Evolutionary conservation across 257 asterid species (phyloP).

Genomic region (Scutellaria baicalensis): DNA sequence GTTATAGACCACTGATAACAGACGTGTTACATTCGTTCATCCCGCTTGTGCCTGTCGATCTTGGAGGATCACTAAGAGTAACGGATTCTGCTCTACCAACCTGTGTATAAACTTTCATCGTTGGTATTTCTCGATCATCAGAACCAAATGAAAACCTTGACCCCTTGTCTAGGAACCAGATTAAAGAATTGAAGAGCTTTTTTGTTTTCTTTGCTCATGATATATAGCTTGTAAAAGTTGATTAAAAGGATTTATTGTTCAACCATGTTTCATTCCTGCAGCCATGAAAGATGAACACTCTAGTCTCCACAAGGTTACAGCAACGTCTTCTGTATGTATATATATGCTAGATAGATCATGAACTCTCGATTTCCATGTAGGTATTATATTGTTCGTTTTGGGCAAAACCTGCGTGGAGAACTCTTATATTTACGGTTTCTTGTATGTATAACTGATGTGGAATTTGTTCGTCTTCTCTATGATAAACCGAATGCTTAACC

Average conservation of each 20-base stretch:
- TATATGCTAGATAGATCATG: neutral
- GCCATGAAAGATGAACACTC: neutral
- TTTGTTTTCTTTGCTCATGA: constrained; percentile 7
- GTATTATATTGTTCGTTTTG: neutral
- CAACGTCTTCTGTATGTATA: neutral
- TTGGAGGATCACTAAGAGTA: constrained; percentile 73
- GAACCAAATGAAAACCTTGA: constrained; percentile 5
- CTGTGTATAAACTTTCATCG: constrained; percentile 12
- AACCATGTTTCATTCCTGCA: neutral
- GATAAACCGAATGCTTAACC: too few species aligned
- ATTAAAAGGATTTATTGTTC: neutral
- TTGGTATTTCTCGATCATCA: neutral
- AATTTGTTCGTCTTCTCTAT: too few species aligned
- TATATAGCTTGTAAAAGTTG: constrained; percentile 32
- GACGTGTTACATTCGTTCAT: constrained; percentile 93
- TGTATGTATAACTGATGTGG: too few species aligned
- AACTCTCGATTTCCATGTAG: neutral
- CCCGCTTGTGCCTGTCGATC: constrained; percentile 90
- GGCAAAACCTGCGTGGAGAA: too few species aligned
- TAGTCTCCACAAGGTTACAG: neutral
- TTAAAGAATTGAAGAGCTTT: constrained; percentile 11
- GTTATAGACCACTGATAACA: constrained; percentile 88
- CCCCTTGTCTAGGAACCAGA: constrained; percentile 14
- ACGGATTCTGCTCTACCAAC: constrained; percentile 33
- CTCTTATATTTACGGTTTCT: too few species aligned